Evolutionary conservation across 2,329 filamentous ascomycete genomes (phyloP).

Genomic region (Venturiaceae sp.): DNA sequence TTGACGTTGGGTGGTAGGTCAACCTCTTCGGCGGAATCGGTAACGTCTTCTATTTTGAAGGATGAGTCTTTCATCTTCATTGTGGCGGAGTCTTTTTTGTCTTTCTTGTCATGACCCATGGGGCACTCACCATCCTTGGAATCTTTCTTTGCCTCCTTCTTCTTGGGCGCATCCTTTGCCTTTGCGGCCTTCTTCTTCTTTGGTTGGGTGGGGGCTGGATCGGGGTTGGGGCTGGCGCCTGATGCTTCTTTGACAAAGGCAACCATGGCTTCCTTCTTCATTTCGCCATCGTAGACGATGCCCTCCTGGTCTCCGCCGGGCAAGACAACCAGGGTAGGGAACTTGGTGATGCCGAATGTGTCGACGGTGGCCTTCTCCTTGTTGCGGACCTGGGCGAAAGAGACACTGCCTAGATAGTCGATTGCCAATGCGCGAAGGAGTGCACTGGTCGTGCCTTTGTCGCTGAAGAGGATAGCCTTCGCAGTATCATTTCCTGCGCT

Average conservation of each 20-base stretch:
- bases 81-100: neutral
- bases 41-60: neutral
- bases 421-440: slow-evolving; percentile 78
- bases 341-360: slow-evolving; percentile 66
- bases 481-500: slow-evolving; percentile 55
- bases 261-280: slow-evolving; percentile 76
- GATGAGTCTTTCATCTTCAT: neutral
- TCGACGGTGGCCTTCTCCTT: slow-evolving; percentile 66
- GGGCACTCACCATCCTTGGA: slow-evolving; percentile 2
- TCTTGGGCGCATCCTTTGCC: slow-evolving; percentile 20
- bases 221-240: slow-evolving; percentile 68
- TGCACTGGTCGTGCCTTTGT: slow-evolving; percentile 81
- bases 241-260: slow-evolving; percentile 74
- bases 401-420: slow-evolving; percentile 75
- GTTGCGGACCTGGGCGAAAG: slow-evolving; percentile 71
- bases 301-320: slow-evolving; percentile 60
- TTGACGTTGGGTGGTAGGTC: slow-evolving; percentile 37
- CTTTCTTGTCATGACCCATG: neutral
- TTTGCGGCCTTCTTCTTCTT: slow-evolving; percentile 34
- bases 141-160: slow-evolving; percentile 8
- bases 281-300: slow-evolving; percentile 67
- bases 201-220: slow-evolving; percentile 33
- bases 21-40: slow-evolving; percentile 37
- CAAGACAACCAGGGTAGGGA: slow-evolving; percentile 72
- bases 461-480: slow-evolving; percentile 86